Base-by-base conservation (phyloP, 352 stramenopile species). In the Globisporangium acanthophoron region DNA sequence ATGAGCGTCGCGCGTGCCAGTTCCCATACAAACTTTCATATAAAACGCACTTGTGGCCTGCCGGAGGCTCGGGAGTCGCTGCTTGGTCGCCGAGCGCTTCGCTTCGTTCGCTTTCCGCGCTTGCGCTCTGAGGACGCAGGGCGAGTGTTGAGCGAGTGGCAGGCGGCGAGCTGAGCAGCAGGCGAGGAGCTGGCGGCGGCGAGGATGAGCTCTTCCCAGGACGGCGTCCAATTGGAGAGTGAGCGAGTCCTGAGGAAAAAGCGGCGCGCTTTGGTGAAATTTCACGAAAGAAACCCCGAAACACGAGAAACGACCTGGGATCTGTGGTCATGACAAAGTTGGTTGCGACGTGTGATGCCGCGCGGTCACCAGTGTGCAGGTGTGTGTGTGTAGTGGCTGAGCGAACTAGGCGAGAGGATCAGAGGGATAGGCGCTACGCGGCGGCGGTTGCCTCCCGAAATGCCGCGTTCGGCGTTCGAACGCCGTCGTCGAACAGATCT, bases 201-300 rank as follows among this genome's bases (percentile, higher is more conserved):
- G 40, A 5, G 12, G 20, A 31, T 11, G 44, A 49, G 44, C 44
- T 49, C 44, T 49, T 49, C 44, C 44, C 18, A 21, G 40, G 44
- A 49, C 44, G 44, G 18, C 18, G 44, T 49, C 44, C 44, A 49
- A 49, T 29, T 49, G 44, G 44, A 49, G 44, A 49, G 44, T 49
- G 44, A 49, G 44, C 20, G 21, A 29, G 5, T 13, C n/a, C 5
- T 6, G 18, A 16, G 44, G 40, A 24, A 49, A 31, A 24, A 47
- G 41, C 11, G 0, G n/a, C 9, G 43, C 13, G 43, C 13, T 13
- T 11, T 31, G 2, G 9, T 29, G 44, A 27, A 16, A 16, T 49
- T 13, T 29, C 9, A 49, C 9, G 3, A 49, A 49, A 24, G 12
- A 48, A 27, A 31, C 24, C 8, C 1, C 41, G 9, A 15, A 48